phyloP scores from a whole-genome alignment of 164 flowering plant species.

The Buxus sempervirens region DNA sequence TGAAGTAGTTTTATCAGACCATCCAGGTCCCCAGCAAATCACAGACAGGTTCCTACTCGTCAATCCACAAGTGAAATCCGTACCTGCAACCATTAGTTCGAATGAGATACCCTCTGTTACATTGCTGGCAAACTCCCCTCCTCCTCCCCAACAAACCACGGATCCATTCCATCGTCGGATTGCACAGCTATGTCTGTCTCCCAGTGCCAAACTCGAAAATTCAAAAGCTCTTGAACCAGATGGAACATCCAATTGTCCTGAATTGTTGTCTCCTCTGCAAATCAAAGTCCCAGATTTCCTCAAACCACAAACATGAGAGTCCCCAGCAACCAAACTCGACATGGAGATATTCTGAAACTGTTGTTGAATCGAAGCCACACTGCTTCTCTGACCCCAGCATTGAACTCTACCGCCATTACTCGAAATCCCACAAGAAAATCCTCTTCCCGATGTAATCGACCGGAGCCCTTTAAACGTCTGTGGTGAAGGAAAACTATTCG shows the following conservation, averaged over 20 bases:
- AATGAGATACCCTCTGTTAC: constrained; percentile 27
- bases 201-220: constrained; percentile 42
- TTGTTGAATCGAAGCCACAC: constrained; percentile 7
- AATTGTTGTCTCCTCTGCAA: constrained; percentile 48
- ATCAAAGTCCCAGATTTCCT: constrained; percentile 32
- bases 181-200: constrained; percentile 48
- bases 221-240: background rate
- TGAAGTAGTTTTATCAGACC: constrained; percentile 23
- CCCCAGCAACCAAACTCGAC: constrained; percentile 53
- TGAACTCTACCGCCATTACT: constrained; percentile 23
- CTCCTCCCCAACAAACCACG: constrained; percentile 72
- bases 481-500: background rate
- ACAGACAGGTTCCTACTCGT: constrained; percentile 47
- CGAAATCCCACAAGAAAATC: constrained; percentile 68
- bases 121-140: constrained; percentile 22
- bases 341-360: constrained; percentile 28
- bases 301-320: constrained; percentile 61
- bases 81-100: constrained; percentile 55
- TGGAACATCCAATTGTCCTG: constrained; percentile 48
- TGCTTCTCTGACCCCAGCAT: constrained; percentile 37
- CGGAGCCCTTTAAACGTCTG: constrained; percentile 9
- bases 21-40: constrained; percentile 79
- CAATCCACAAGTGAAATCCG: constrained; percentile 73
- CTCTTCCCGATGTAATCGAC: constrained; percentile 52
- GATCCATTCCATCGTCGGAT: constrained; percentile 36